phyloP scores from a whole-genome alignment of 352 stramenopile species.

The Phytophthora sansomeana region DNA sequence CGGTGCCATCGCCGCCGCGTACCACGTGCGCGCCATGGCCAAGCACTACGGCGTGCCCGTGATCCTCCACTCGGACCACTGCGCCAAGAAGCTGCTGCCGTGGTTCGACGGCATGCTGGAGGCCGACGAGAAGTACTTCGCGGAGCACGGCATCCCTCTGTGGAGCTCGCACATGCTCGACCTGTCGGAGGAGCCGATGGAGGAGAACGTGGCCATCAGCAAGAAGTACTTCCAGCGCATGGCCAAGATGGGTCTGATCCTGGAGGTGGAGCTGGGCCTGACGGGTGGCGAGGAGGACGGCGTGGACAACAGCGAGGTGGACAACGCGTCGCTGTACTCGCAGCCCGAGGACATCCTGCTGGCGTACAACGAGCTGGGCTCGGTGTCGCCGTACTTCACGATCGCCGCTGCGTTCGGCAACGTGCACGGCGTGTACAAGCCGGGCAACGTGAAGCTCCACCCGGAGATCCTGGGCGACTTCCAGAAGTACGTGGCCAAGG shows the following conservation, averaged over 20 bases:
- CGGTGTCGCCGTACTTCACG: conserved; percentile 94
- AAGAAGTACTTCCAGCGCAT: conserved; percentile 99
- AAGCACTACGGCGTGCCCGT: conserved; percentile 97
- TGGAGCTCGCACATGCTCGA: conserved; percentile 99
- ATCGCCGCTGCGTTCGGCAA: conserved; percentile 86
- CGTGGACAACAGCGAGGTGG: conserved; percentile 97
- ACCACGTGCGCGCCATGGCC: conserved; percentile 97
- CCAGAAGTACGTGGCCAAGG: conserved; percentile 89
- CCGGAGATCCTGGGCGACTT: conserved; percentile 97
- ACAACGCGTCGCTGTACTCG: conserved; percentile 93
- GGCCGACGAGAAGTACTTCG: conserved; percentile 97
- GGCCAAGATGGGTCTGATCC: conserved; percentile 95
- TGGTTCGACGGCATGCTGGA: conserved; percentile 98
- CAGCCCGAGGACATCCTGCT: conserved; percentile 69
- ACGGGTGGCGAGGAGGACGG: conserved; percentile 98
- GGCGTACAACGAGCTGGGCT: conserved; percentile 95
- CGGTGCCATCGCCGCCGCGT: conserved; percentile 91
- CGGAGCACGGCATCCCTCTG: conserved; percentile 93
- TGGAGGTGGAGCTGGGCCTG: conserved; percentile 99
- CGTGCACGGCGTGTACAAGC: conserved; percentile 97
- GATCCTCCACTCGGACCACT: conserved; percentile 99
- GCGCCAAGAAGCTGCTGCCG: conserved; percentile 97
- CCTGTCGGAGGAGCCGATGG: conserved; percentile 97
- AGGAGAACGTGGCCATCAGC: conserved; percentile 98
- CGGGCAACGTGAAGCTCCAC: conserved; percentile 99